These are phyloP conservation scores for Fusarium austroafricanum DNA, from an alignment of 2,329 filamentous ascomycete species.

Conservation along the genomic window DNA sequence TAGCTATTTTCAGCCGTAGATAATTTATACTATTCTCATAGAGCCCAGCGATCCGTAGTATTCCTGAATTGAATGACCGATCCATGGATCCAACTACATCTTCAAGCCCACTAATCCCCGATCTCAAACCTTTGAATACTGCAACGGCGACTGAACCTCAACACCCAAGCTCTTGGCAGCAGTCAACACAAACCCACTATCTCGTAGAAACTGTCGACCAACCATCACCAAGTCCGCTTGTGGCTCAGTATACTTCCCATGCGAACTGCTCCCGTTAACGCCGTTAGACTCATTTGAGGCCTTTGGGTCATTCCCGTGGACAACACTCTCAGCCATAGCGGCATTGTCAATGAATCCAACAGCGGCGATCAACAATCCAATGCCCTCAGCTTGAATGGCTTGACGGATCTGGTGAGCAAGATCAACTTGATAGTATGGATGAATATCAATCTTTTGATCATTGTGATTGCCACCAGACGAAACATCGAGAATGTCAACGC, in stretches of 20 bases:
- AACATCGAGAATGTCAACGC: slow-evolving; percentile 86
- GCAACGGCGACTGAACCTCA: slow-evolving; percentile 76
- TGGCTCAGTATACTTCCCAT: slow-evolving; percentile 55
- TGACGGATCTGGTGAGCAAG: slow-evolving; percentile 78
- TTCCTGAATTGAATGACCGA: too few species aligned
- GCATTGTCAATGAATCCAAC: slow-evolving; percentile 80
- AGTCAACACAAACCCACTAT: slow-evolving; percentile 80
- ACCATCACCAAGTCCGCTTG: slow-evolving; percentile 76
- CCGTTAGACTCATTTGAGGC: accelerated
- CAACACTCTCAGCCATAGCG: slow-evolving; percentile 65
- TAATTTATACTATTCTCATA: too few species aligned
- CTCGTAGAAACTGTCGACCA: slow-evolving; percentile 81
- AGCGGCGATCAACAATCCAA: slow-evolving; percentile 72
- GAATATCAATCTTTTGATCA: slow-evolving; percentile 67
- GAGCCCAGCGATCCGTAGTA: too few species aligned
- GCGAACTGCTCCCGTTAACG: slow-evolving; percentile 44
- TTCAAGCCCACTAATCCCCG: too few species aligned
- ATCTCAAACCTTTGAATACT: slow-evolving; percentile 56
- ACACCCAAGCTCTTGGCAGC: slow-evolving; percentile 79
- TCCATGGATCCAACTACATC: too few species aligned
- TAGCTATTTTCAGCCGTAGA: too few species aligned
- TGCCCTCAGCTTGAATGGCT: slow-evolving; percentile 62
- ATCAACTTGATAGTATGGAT: slow-evolving; percentile 77
- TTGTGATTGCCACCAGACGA: slow-evolving; percentile 78
- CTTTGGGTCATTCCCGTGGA: neutral